These are phyloP conservation scores for Neurospora sp. DNA, from an alignment of 495 filamentous ascomycete species.

Conservation along the genomic window DNA sequence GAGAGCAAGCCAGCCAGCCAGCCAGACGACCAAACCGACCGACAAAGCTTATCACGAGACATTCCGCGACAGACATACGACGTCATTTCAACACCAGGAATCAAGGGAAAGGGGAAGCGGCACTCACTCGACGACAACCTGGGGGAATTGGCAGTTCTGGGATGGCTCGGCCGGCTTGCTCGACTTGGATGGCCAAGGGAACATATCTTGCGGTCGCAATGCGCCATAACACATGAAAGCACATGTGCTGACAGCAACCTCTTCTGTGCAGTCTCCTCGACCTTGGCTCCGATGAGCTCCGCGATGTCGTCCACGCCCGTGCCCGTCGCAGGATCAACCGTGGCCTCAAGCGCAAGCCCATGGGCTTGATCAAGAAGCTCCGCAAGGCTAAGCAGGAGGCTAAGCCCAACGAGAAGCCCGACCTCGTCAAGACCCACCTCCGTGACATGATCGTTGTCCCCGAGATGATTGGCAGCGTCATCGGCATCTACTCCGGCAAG, in stretches of 20 bases:
- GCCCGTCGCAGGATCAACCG: conserved; percentile 98
- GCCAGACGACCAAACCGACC: not conserved
- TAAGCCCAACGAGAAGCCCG: conserved; percentile 98
- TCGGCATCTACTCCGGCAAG: conserved; percentile 99
- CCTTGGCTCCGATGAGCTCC: conserved; percentile 95
- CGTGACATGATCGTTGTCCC: conserved; percentile 99
- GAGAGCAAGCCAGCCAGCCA: not conserved
- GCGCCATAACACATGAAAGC: not conserved
- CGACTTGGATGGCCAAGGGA: not conserved
- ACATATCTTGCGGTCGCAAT: not conserved
- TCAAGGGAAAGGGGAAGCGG: not conserved
- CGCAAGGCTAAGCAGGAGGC: conserved; percentile 99
- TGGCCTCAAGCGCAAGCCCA: conserved; percentile 98
- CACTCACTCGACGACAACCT: not conserved
- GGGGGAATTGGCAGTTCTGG: not conserved
- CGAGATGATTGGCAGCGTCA: conserved; percentile 97
- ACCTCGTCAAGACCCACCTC: conserved; percentile 97
- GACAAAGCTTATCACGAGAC: not conserved
- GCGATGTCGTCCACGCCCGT: conserved; percentile 97
- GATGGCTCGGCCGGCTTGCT: not conserved
- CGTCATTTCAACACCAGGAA: not conserved
- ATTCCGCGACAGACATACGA: not conserved
- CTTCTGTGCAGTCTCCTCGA: conserved; percentile 63
- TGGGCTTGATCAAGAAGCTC: conserved; percentile 99
- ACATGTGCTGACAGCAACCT: conserved; percentile 9